Evolutionary conservation across 164 flowering plant genomes (phyloP).

Genomic region (Malania oleifera): DNA sequence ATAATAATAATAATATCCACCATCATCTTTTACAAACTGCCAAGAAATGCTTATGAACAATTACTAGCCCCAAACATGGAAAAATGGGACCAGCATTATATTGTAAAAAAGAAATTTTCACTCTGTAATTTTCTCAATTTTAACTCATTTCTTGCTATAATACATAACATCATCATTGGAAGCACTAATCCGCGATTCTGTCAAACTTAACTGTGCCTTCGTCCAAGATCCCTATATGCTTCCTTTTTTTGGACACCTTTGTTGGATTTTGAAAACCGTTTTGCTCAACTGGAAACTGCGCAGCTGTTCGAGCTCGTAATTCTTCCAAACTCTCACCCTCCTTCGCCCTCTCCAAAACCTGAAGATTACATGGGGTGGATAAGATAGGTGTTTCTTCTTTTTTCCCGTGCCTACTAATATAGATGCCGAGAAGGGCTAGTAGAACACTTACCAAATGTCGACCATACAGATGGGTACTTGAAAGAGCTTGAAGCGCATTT

Average conservation of each 20-base stretch:
- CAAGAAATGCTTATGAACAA: no score
- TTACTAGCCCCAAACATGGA: no score
- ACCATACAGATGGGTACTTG: slow-evolving; percentile 86
- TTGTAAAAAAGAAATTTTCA: no score
- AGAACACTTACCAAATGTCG: slow-evolving; percentile 75
- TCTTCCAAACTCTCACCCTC: slow-evolving; percentile 94
- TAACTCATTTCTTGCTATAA: neutral
- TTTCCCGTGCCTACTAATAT: neutral
- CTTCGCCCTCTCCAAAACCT: slow-evolving; percentile 93
- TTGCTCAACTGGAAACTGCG: slow-evolving; percentile 58
- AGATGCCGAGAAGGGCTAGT: neutral
- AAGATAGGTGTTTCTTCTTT: slow-evolving; percentile 1
- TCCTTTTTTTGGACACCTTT: slow-evolving; percentile 69
- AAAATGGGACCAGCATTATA: no score
- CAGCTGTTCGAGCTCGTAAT: slow-evolving; percentile 76
- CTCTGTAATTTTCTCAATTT: no score
- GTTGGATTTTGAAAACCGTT: slow-evolving; percentile 38
- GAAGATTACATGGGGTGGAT: slow-evolving; percentile 1
- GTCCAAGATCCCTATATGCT: slow-evolving; percentile 37
- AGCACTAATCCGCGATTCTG: slow-evolving; percentile 28
- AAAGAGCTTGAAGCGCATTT: slow-evolving; percentile 80
- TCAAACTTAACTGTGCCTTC: slow-evolving; percentile 44
- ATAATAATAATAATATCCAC: no score
- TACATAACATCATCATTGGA: neutral
- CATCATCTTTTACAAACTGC: no score